phyloP scores from a whole-genome alignment of 73 alveolate species.

The Uronychia setigera region DNA sequence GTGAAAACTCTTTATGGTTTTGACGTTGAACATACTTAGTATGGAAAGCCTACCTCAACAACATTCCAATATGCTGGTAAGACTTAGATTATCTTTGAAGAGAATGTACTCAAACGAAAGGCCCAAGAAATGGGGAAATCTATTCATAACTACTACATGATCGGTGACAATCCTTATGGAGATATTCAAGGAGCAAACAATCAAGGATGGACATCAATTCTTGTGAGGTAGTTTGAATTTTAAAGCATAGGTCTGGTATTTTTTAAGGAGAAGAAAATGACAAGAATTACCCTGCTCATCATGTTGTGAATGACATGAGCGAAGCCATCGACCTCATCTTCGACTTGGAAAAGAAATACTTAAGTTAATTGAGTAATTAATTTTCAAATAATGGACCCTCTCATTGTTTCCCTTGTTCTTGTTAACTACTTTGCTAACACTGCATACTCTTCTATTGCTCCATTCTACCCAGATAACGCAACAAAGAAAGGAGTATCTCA shows the following conservation, averaged over 20 bases:
- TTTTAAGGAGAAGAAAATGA: constrained; percentile 62
- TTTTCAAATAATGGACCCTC: constrained; percentile 19
- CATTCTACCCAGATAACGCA: constrained; percentile 34
- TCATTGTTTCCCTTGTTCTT: neutral
- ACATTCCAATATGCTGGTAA: constrained; percentile 79
- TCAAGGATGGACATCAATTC: constrained; percentile 70
- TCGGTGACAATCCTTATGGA: constrained; percentile 85
- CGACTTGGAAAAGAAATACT: too few species aligned
- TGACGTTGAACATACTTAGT: constrained; percentile 44
- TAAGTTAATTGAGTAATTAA: too few species aligned
- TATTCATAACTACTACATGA: constrained; percentile 55
- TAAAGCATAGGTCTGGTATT: constrained; percentile 77
- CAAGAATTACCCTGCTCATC: constrained; percentile 66
- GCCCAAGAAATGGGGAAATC: constrained; percentile 36
- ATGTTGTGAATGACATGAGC: constrained; percentile 60
- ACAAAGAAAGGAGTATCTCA: constrained; percentile 15
- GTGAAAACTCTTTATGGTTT: constrained; percentile 32
- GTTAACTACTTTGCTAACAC: constrained; percentile 22
- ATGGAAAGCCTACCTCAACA: constrained; percentile 72
- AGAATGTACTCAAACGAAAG: constrained; percentile 12
- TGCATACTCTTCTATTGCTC: constrained; percentile 37
- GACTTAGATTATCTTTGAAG: too few species aligned
- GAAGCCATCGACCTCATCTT: constrained; percentile 63
- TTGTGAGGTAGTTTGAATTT: too few species aligned
- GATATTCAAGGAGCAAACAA: constrained; percentile 81